Conservation (phyloP, 148 eudicot genomes). For the Oxyria digyna region DNA sequence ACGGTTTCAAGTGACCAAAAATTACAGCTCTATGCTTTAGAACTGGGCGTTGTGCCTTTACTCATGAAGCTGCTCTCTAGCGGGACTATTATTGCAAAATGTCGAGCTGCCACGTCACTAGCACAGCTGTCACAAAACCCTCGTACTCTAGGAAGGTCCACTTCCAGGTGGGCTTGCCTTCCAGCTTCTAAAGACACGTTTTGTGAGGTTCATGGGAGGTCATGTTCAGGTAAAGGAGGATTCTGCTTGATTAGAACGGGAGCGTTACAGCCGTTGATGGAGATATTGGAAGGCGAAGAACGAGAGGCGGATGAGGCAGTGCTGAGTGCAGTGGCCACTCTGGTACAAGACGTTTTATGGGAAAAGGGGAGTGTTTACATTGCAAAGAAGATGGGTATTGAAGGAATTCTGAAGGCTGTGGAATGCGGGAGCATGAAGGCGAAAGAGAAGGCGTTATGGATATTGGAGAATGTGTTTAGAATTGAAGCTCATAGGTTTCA, state of each 20-base stretch:
- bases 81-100: conserved; percentile 39
- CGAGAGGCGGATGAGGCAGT: conserved; percentile 69
- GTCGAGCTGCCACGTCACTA: conserved; percentile 56
- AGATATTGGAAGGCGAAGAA: conserved; percentile 36
- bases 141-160: conserved; percentile 21
- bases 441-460: conserved; percentile 63
- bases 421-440: conserved; percentile 47
- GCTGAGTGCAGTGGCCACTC: conserved; percentile 41
- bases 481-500: conserved; percentile 34
- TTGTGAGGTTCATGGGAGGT: conserved; percentile 54
- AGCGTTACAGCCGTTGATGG: conserved; percentile 36
- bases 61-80: conserved; percentile 46
- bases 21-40: conserved; percentile 46
- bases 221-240: conserved; percentile 43
- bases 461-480: conserved; percentile 56
- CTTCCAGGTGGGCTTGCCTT: conserved; percentile 45
- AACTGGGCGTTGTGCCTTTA: conserved; percentile 41
- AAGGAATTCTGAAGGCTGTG: conserved; percentile 36
- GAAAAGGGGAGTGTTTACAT: conserved; percentile 54
- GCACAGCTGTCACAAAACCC: conserved; percentile 61
- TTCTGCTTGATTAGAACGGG: conserved; percentile 73
- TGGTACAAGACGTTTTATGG: conserved; percentile 51
- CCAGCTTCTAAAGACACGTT: conserved; percentile 26
- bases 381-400: conserved; percentile 27
- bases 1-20: conserved; percentile 57